Conservation (phyloP, 1,284 basidiomycete species). For the Malassezia dermatis region DNA sequence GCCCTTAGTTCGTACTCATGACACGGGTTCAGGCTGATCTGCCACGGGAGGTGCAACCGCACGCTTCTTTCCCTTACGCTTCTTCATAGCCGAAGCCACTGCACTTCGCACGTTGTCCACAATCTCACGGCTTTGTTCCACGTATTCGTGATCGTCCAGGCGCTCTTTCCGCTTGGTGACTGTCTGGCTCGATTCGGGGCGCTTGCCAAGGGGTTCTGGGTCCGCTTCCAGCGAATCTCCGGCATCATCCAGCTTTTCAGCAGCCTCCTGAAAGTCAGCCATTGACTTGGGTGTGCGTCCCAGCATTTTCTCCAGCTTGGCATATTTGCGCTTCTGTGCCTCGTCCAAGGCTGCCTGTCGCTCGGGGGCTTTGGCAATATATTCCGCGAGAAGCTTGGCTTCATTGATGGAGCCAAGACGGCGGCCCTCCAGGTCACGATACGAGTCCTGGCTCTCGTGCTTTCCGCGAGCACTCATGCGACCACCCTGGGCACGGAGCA, state of each 20-base stretch:
- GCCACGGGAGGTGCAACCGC: neutral
- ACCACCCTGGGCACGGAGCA: conserved; percentile 88
- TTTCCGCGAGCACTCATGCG: conserved; percentile 68
- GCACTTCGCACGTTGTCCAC: conserved; percentile 85
- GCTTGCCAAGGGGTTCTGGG: conserved; percentile 7
- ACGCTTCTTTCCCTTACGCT: conserved; percentile 23
- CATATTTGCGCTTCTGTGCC: conserved; percentile 66
- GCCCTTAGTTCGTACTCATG: neutral
- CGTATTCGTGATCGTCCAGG: conserved; percentile 80
- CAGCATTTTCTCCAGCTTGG: conserved; percentile 60
- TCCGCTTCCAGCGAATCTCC: conserved; percentile 43
- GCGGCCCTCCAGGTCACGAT: conserved; percentile 80
- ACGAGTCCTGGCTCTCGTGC: conserved; percentile 73
- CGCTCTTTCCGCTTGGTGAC: conserved; percentile 59
- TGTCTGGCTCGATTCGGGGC: conserved; percentile 50
- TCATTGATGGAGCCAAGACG: conserved; percentile 88
- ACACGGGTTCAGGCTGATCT: neutral
- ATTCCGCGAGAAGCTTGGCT: conserved; percentile 82
- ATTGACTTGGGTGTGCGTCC: conserved; percentile 30
- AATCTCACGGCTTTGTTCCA: conserved; percentile 83
- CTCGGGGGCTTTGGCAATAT: conserved; percentile 73
- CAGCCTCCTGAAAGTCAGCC: conserved; percentile 46
- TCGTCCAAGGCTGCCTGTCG: conserved; percentile 59
- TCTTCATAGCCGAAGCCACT: conserved; percentile 58
- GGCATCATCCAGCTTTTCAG: conserved; percentile 33